A percentile compares a stretch with the other conserved stretches of the same genome.
Conservation (phyloP, 441 rosid genomes). For the Mallotus repandus region DNA sequence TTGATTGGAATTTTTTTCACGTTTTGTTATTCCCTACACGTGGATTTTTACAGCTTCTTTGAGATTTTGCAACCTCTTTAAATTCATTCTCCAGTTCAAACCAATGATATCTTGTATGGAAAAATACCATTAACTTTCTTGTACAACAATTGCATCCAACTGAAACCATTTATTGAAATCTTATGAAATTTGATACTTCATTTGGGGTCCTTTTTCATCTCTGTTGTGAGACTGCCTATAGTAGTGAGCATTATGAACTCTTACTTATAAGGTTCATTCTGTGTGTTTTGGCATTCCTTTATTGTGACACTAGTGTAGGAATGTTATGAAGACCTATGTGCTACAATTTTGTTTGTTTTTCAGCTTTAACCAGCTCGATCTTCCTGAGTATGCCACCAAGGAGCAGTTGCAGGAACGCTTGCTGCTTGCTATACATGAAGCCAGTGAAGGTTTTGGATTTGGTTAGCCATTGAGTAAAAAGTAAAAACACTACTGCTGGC, state of each 20-base stretch:
- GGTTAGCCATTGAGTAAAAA: slow-evolving; percentile 41
- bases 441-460: slow-evolving; percentile 94
- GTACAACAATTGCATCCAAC: background rate
- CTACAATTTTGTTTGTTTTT: slow-evolving; percentile 6
- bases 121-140: background rate
- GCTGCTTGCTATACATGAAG: slow-evolving; percentile 96
- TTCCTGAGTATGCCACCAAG: slow-evolving; percentile 83
- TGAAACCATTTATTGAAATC: background rate
- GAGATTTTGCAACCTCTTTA: background rate
- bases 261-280: slow-evolving; percentile 6
- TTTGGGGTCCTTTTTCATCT: background rate
- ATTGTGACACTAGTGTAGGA: background rate
- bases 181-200: background rate
- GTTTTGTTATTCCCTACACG: slow-evolving; percentile 27
- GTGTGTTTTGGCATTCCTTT: background rate
- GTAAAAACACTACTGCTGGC: background rate
- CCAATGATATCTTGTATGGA: background rate
- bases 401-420: slow-evolving; percentile 84
- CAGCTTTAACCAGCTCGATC: slow-evolving; percentile 98
- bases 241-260: background rate
- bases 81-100: background rate
- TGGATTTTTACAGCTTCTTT: background rate
- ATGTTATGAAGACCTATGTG: background rate
- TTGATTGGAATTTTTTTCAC: background rate
- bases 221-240: background rate